These are phyloP conservation scores for Penicillium samsonianum DNA, from an alignment of 495 filamentous ascomycete species.

Conservation along the genomic window DNA sequence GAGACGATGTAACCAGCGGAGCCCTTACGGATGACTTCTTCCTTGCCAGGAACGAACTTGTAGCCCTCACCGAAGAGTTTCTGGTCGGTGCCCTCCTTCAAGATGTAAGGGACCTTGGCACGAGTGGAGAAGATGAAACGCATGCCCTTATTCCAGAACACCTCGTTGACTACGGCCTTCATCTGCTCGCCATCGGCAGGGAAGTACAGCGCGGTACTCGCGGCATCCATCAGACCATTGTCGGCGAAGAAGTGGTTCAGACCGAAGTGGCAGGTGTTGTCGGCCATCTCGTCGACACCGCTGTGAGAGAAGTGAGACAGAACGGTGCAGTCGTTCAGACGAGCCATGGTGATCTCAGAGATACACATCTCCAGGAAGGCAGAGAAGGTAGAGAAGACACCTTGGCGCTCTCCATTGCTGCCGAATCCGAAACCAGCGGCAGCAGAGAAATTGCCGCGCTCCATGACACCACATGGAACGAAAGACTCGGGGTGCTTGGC, in stretches of 20 bases:
- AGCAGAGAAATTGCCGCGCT: slow-evolving; percentile 45
- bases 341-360: slow-evolving; percentile 46
- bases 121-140: slow-evolving; percentile 47
- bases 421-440: slow-evolving; percentile 45
- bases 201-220: slow-evolving; percentile 38
- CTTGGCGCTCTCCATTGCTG: slow-evolving; percentile 41
- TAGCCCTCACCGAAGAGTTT: slow-evolving; percentile 40
- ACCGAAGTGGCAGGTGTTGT: slow-evolving; percentile 48
- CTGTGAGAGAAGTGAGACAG: slow-evolving; percentile 45
- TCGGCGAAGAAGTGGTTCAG: slow-evolving; percentile 47
- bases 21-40: slow-evolving; percentile 40
- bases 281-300: slow-evolving; percentile 46
- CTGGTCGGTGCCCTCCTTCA: slow-evolving; percentile 39
- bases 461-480: slow-evolving; percentile 42
- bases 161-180: slow-evolving; percentile 42
- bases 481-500: slow-evolving; percentile 40
- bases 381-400: slow-evolving; percentile 46
- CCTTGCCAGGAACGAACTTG: slow-evolving; percentile 43
- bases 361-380: slow-evolving; percentile 46
- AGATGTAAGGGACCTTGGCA: slow-evolving; percentile 44
- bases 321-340: slow-evolving; percentile 42
- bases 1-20: slow-evolving; percentile 41
- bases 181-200: slow-evolving; percentile 47
- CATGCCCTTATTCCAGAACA: slow-evolving; percentile 41
- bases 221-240: slow-evolving; percentile 41